Evolutionary conservation across 2,329 filamentous ascomycete species (phyloP).

Genomic region (Trichoderma guizhouense): DNA sequence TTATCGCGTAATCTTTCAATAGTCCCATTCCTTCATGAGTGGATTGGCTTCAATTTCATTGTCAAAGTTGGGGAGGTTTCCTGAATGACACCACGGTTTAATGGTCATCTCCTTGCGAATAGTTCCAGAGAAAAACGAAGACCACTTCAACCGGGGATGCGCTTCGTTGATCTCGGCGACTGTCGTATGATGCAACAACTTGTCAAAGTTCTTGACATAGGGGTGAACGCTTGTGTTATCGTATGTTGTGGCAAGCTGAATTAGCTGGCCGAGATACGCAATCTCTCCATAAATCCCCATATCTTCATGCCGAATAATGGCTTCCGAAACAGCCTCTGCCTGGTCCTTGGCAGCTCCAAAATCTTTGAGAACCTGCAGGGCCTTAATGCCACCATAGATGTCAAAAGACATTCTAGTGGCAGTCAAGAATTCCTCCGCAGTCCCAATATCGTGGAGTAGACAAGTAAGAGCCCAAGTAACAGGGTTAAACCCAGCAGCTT

Average conservation of each 20-base stretch:
- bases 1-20: neutral
- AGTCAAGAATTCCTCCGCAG: neutral
- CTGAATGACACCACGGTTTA: slow-evolving; percentile 72
- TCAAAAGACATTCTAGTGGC: neutral
- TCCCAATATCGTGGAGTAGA: neutral
- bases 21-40: neutral
- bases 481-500: neutral
- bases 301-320: neutral
- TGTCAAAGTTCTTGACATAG: neutral
- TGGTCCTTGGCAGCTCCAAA: neutral
- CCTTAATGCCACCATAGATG: neutral
- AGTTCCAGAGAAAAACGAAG: neutral
- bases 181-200: neutral
- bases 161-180: neutral
- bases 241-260: neutral
- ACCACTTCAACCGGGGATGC: neutral
- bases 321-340: neutral
- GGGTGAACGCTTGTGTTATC: neutral
- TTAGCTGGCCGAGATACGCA: neutral
- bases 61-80: slow-evolving; percentile 56
- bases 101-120: slow-evolving; percentile 55
- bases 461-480: neutral
- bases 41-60: slow-evolving; percentile 24
- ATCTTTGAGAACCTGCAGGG: neutral
- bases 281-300: neutral